Evolutionary conservation across 2,329 filamentous ascomycete species (phyloP).

Genomic region (Zopfia rhizophila): DNA sequence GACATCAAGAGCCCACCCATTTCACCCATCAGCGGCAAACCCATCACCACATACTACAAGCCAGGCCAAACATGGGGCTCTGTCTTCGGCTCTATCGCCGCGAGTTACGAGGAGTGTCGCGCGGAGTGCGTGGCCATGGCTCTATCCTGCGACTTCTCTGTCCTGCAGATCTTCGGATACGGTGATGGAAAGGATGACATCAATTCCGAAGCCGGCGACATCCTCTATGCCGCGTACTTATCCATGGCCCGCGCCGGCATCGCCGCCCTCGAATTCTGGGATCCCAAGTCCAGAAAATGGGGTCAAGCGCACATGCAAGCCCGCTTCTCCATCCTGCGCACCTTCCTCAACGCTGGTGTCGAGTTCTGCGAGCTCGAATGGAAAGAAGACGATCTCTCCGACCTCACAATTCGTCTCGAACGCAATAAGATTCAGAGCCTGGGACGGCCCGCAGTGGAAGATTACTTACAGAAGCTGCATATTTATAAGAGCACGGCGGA

Average conservation of each 20-base stretch:
- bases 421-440: conserved; percentile 85
- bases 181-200: conserved; percentile 81
- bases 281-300: conserved; percentile 90
- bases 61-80: conserved; percentile 94
- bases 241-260: conserved; percentile 95
- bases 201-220: conserved; percentile 80
- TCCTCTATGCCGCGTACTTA: conserved; percentile 89
- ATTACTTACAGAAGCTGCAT: conserved; percentile 90
- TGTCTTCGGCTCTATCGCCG: conserved; percentile 88
- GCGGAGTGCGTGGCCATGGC: conserved; percentile 95
- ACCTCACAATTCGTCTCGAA: conserved; percentile 84
- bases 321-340: conserved; percentile 80
- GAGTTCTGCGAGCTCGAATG: conserved; percentile 87
- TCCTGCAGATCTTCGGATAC: conserved; percentile 91
- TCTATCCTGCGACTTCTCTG: conserved; percentile 86
- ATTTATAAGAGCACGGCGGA: conserved; percentile 93
- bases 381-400: conserved; percentile 77
- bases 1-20: conserved; percentile 82
- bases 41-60: conserved; percentile 89
- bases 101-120: conserved; percentile 92
- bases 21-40: conserved; percentile 81
- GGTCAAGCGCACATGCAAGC: conserved; percentile 93
- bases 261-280: conserved; percentile 91
- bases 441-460: conserved; percentile 83
- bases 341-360: conserved; percentile 20